Base-by-base conservation (phyloP, 1,284 basidiomycete species). In the Coniferiporia sulphurascens region DNA sequence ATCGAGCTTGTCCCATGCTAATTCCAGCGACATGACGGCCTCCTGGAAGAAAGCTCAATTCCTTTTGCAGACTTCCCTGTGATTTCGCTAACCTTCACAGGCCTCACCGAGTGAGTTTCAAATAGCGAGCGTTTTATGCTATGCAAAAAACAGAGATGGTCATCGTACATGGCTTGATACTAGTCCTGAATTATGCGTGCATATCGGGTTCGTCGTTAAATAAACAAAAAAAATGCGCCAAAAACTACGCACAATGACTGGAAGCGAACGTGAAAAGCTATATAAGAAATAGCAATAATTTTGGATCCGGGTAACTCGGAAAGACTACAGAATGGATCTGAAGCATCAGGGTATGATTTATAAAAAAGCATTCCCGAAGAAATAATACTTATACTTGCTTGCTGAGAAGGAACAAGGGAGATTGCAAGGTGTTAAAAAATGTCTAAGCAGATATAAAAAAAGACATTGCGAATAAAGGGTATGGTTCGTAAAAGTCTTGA, bases 1-100 rank as follows among this genome's bases (percentile, higher is more conserved):
- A 71, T 93, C 87, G 62, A 91, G 78, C 67, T 82, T 84, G 69
- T 74, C 72, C 89, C 89, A 92, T 72, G 89, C 86, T 58, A 92
- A 73, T 74, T 92, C 89, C 71, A 92, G 84, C 41, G 89, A 91
- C 89, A 91, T 88, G 17, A 41, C 35, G 12, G 22, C 27, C 36
- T 7, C 36, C 13, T 38, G 36, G 36, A 38, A 38, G 36, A 38
- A 38, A 13, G 13, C 6, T 7, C 13, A 38, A 13, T 38, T 38
- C 13, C 13, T 6, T 38, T 38, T 38, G 36, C 36, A 38, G 36
- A 38, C 13, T 13, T 38, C n/a, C n/a, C n/a, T n/a, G n/a, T n/a
- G n/a, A n/a, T n/a, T n/a, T n/a, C n/a, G n/a, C n/a, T n/a, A n/a
- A n/a, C n/a, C n/a, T n/a, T n/a, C n/a, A n/a, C n/a, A n/a, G n/a